Base-by-base conservation (phyloP, 768 basidiomycete species). In the Trametes elegans region DNA sequence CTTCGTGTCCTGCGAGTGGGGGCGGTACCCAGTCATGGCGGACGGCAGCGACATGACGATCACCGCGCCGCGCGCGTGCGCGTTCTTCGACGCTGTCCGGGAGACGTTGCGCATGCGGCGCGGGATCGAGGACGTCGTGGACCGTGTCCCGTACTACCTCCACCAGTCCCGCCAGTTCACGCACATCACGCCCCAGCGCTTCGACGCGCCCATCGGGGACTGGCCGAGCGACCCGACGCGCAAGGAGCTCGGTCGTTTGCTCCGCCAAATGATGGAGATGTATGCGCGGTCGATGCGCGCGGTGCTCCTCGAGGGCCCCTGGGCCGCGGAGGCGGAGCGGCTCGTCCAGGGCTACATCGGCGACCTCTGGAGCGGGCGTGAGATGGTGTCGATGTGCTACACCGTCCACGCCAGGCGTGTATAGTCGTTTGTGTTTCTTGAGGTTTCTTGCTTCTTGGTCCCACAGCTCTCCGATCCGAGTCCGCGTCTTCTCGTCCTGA, bases 1-100 rank as follows among this genome's bases (percentile, higher is more conserved):
- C 13, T 85, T 89, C 65, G 58, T 87, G 7, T 83, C 83, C 1
- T 76, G 77, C 36, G 88, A 90, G 69, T 82, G 84, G 76, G 73
- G 71, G 31, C 72, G 75, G 23, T 70, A 64, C 31, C 74, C 80
- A 0, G 52, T 65, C 5, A 73, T 81, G 64, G 73, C 71, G 38
- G 61, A 62, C 46, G 60, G 53, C 19, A 29, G 34, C 38, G 51
- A 63, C 42, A 42, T 63, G 7, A 7, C 35, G 29, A 24, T 27
- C 14, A 46, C 38, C 40, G 57, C 62, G 6, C 70, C 56, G 7
- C 62, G 58, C 16, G 66, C 72, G 3, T 58, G 49, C 27, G 57
- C 61, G 1, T 76, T 77, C 62, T 74, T 70, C 57, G 49, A 43
- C 4, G 70, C 76, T 35, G 70, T 82, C 32, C 80, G 79, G 3